Percentiles rank a stretch among this genome's conserved stretches.
Evolutionary conservation across 495 filamentous ascomycete species (phyloP).

Genomic region (Geoglossum glabrum): DNA sequence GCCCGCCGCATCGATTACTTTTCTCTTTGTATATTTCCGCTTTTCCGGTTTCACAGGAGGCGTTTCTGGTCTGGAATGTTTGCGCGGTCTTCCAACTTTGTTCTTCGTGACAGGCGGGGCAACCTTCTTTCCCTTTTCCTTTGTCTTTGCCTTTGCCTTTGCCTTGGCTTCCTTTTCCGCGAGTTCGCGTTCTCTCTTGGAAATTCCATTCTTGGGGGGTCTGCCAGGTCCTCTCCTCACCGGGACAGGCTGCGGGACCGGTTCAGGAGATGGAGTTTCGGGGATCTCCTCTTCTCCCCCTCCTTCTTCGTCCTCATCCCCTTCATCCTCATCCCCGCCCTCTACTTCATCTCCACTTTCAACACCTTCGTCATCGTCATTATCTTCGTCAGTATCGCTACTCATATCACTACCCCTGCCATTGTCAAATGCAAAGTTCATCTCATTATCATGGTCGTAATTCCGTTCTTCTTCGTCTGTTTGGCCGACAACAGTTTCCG

Average conservation of each 20-base stretch:
- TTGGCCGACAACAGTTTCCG: slow-evolving; percentile 47
- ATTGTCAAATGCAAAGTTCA: slow-evolving; percentile 45
- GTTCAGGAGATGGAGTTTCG: slow-evolving; percentile 2
- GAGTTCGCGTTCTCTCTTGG: slow-evolving; percentile 55
- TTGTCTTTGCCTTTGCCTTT: neutral
- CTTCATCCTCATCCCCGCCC: slow-evolving; percentile 6
- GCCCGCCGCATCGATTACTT: slow-evolving; percentile 33
- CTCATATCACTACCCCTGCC: slow-evolving; percentile 25
- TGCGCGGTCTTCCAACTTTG: slow-evolving; percentile 20
- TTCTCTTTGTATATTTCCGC: slow-evolving; percentile 60
- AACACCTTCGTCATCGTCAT: slow-evolving; percentile 11
- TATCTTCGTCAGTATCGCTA: slow-evolving; percentile 25
- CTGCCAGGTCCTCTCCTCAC: slow-evolving; percentile 64
- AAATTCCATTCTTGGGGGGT: slow-evolving; percentile 84
- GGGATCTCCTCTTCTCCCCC: slow-evolving; percentile 11
- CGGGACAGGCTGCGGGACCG: slow-evolving; percentile 23
- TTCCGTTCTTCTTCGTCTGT: slow-evolving; percentile 38
- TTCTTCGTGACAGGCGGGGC: slow-evolving; percentile 12
- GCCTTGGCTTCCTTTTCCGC: slow-evolving; percentile 38
- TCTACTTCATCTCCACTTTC: slow-evolving; percentile 18
- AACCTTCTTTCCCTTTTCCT: slow-evolving; percentile 23
- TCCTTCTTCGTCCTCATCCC: slow-evolving; percentile 11
- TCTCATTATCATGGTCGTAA: slow-evolving; percentile 30
- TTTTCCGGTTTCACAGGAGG: slow-evolving; percentile 40
- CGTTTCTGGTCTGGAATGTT: slow-evolving; percentile 33